phyloP scores from a whole-genome alignment of 73 alveolate genomes.

The Paramecium pentaurelia region DNA sequence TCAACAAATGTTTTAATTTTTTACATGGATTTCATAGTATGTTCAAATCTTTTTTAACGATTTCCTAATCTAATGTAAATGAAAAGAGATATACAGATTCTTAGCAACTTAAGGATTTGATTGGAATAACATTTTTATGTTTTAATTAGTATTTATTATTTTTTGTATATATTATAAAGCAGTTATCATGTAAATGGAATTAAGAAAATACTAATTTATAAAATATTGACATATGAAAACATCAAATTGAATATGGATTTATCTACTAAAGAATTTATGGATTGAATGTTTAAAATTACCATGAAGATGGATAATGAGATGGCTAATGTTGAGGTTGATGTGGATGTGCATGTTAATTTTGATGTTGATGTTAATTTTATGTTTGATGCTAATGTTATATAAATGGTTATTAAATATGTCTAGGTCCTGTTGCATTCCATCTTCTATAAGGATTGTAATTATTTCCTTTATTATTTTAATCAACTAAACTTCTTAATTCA shows the following conservation, averaged over 20 bases:
- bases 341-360: background rate
- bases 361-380: background rate
- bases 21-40: background rate
- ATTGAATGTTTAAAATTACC: background rate
- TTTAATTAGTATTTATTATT: background rate
- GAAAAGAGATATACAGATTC: background rate
- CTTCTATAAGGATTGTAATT: conserved; percentile 36
- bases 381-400: background rate
- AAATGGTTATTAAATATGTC: background rate
- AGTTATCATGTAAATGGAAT: background rate
- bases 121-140: background rate
- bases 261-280: background rate
- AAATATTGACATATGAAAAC: background rate
- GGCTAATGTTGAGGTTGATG: background rate
- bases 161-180: background rate
- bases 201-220: background rate
- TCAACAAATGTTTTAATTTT: conserved; percentile 7
- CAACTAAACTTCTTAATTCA: background rate
- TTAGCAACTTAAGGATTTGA: background rate
- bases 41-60: background rate
- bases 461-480: background rate
- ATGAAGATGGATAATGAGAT: background rate
- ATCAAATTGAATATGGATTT: background rate
- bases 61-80: background rate
- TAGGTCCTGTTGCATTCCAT: background rate